Base-by-base conservation (phyloP, 2,329 filamentous ascomycete species). In the Ceratocystis lukuohia region DNA sequence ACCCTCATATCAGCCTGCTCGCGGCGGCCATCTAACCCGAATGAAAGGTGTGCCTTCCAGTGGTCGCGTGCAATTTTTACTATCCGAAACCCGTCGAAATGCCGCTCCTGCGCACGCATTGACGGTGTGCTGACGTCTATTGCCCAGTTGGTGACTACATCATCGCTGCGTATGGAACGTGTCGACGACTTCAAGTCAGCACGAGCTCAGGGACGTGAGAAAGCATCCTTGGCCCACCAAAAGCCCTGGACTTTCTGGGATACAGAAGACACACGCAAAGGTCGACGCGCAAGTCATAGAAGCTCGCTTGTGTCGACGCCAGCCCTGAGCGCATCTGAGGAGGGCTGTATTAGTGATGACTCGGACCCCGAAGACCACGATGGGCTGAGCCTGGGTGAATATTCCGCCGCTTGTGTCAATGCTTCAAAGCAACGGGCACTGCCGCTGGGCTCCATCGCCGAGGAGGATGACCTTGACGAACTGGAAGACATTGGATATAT, bases 61-160 rank as follows among this genome's bases (percentile, higher is more conserved):
- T 68, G 67, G 67, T 68, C 67, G 33, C 67, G 67, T 61, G 64
- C 67, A 28, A 68, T 68, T 28, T 68, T 68, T 30, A 68, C 67
- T 12, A 22, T 68, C 20, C 67, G 67, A 20, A 57, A 41, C 46
- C 7, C 64, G 12, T 5, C 64, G 41, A 66, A 65, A 61, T 68
- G 67, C 61, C 61, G 50, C 15, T 28, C 61, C 30, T 68, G 67
- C 53, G 45, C 37, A 15, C 64, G 63, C 7, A 28, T 68, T 44
- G 64, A 64, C 53, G 50, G 67, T 5, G 37, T 68, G 2, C 46
- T 63, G 7, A 61, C 64, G 5, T 61, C 64, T n/a, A 68, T 68
- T 44, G 37, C 67, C 44, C 59, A 57, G 1, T 61, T 68, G 8
- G 61, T 62, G 25, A 68, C 61, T 12, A 68, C 64, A 3, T 57